Percentiles rank a stretch among this genome's conserved stretches.
Conservation (phyloP, 352 stramenopile species). For the Globisporangium viniferum region DNA sequence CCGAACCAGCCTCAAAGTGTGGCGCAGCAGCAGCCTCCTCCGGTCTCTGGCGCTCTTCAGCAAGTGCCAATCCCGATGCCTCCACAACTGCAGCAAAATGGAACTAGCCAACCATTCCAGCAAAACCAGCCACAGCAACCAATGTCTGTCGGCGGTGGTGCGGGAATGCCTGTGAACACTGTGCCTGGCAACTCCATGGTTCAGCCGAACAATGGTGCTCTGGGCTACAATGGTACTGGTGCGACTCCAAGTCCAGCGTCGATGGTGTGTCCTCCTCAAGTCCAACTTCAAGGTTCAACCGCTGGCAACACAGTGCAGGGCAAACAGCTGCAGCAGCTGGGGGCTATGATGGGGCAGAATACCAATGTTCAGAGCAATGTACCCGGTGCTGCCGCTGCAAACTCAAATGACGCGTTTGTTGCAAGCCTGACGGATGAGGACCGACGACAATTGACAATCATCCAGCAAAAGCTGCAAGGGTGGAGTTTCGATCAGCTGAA, state of each 20-base stretch:
- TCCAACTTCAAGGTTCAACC: not conserved
- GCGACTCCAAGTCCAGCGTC: not conserved
- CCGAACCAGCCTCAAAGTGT: constrained; percentile 15
- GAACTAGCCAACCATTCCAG: constrained; percentile 12
- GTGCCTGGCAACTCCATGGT: constrained; percentile 5
- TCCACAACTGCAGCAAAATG: constrained; percentile 21
- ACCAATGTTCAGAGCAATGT: not conserved
- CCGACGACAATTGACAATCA: constrained; percentile 61
- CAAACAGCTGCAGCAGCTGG: constrained; percentile 3
- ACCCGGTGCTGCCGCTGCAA: constrained; percentile 1
- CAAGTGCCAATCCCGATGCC: constrained; percentile 28
- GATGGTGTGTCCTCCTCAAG: constrained; percentile 2
- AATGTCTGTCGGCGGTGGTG: constrained; percentile 1
- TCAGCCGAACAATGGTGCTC: constrained; percentile 6
- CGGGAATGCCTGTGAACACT: not conserved
- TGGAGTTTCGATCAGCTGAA: constrained; percentile 75
- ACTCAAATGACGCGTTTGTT: constrained; percentile 22
- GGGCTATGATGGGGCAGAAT: not conserved
- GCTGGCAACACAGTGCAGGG: not conserved
- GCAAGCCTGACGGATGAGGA: constrained; percentile 64
- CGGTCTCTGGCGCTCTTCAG: constrained; percentile 19
- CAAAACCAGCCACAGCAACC: constrained; percentile 5
- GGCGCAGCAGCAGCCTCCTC: constrained; percentile 22
- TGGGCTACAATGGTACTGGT: constrained; percentile 1
- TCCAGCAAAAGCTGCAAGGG: constrained; percentile 67